These are phyloP conservation scores for Nicotiana undulata DNA, from an alignment of 257 asterid genomes.

Conservation along the genomic window DNA sequence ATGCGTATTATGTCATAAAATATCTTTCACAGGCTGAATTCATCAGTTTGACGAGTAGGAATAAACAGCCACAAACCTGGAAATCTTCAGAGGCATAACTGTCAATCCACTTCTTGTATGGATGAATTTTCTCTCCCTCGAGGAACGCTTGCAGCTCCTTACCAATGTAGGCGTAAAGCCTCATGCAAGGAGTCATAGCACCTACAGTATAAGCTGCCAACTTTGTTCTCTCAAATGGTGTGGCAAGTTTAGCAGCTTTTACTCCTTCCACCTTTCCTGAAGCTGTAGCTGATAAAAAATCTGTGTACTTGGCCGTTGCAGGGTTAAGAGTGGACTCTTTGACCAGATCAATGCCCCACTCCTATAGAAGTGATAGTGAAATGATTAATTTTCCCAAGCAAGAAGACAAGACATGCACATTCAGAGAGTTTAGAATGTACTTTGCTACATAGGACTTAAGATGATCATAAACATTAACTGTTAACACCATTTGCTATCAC, in stretches of 20 bases:
- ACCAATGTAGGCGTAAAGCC: constrained; percentile 84
- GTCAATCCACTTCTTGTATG: constrained; percentile 78
- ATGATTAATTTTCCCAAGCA: not conserved
- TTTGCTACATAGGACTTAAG: not conserved
- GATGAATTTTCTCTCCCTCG: constrained; percentile 45
- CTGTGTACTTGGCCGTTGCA: constrained; percentile 74
- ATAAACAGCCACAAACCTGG: constrained; percentile 46
- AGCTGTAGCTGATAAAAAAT: constrained; percentile 79
- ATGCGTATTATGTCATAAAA: not conserved
- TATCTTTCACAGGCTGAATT: not conserved
- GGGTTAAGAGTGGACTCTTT: constrained; percentile 48
- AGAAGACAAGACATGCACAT: not conserved
- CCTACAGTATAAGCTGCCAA: constrained; percentile 93
- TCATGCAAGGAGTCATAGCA: constrained; percentile 95
- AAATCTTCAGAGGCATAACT: constrained; percentile 60
- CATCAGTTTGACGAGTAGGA: not conserved
- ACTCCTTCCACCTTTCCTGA: constrained; percentile 78
- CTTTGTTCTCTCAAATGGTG: constrained; percentile 95
- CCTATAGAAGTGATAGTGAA: constrained; percentile 35
- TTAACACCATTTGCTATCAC: not conserved
- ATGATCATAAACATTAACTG: not conserved
- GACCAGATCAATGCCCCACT: constrained; percentile 59
- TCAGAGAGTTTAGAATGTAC: not conserved
- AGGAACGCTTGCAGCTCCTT: constrained; percentile 53
- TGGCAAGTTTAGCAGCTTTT: constrained; percentile 76